Evolutionary conservation across 2,329 filamentous ascomycete species (phyloP).

Genomic region (Tolypocladium amazonense): DNA sequence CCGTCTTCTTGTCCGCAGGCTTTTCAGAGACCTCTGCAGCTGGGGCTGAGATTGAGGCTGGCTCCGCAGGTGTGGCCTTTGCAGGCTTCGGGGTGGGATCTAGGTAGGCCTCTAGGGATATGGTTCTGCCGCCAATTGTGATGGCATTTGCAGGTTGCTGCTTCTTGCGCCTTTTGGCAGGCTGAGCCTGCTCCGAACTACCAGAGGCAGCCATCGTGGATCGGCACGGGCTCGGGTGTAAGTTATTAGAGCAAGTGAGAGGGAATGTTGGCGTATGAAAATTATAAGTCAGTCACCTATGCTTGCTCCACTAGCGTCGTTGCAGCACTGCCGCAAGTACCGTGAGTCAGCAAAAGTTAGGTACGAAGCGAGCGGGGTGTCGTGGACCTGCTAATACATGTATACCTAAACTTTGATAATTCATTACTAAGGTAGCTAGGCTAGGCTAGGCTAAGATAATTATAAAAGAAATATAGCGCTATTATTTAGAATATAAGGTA

Average conservation of each 20-base stretch:
- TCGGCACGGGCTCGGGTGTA: not conserved
- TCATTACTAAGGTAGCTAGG: too few species aligned
- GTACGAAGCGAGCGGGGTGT: too few species aligned
- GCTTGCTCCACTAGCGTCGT: not conserved
- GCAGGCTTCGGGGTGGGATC: slow-evolving; percentile 19
- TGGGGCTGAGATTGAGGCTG: slow-evolving; percentile 2
- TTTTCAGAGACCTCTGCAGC: not conserved
- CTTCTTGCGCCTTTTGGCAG: slow-evolving; percentile 27
- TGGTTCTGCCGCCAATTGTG: slow-evolving; percentile 35
- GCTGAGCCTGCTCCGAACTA: slow-evolving; percentile 12
- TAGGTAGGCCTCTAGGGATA: slow-evolving; percentile 40
- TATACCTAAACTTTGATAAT: too few species aligned
- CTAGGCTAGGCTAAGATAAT: too few species aligned
- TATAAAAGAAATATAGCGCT: too few species aligned
- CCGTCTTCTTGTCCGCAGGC: not conserved
- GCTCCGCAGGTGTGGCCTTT: slow-evolving; percentile 4
- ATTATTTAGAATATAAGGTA: too few species aligned
- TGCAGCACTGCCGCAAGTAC: not conserved
- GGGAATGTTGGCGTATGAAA: not conserved
- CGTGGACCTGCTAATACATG: too few species aligned
- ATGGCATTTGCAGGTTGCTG: slow-evolving; percentile 23
- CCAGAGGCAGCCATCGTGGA: not conserved
- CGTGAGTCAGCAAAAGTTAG: not conserved
- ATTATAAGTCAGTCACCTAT: not conserved
- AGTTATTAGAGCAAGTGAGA: not conserved